Conservation (phyloP, 345 rosid genomes). For the Sapria himalayana region DNA sequence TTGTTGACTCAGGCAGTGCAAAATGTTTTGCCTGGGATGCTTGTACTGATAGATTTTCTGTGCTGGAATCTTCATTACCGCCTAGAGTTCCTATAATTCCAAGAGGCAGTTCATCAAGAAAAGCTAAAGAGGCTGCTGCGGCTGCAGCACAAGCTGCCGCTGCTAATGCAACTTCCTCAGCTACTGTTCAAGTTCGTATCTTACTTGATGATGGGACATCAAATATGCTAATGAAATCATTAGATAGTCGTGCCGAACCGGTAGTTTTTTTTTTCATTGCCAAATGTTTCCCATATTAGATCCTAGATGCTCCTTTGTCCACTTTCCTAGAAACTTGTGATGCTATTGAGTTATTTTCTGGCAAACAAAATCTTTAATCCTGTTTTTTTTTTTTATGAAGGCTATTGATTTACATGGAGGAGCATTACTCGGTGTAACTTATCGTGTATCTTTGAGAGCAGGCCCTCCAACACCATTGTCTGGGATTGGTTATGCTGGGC, state of each 20-base stretch:
- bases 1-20: conserved; percentile 96
- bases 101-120: conserved; percentile 77
- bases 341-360: background rate
- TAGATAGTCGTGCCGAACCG: conserved; percentile 86
- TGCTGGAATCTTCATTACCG: conserved; percentile 60
- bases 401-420: conserved; percentile 92
- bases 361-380: background rate
- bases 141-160: conserved; percentile 97
- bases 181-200: conserved; percentile 95
- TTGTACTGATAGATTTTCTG: conserved; percentile 82
- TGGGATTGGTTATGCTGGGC: conserved; percentile 70
- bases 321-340: background rate
- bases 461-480: conserved; percentile 97
- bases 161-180: conserved; percentile 78
- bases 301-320: background rate
- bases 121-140: conserved; percentile 92
- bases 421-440: conserved; percentile 90
- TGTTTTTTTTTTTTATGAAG: conserved; percentile 17
- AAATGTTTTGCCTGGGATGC: conserved; percentile 95
- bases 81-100: conserved; percentile 79
- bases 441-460: conserved; percentile 72
- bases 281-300: conserved; percentile 5
- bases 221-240: conserved; percentile 82
- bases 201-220: conserved; percentile 98
- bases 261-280: conserved; percentile 19